phyloP scores from a whole-genome alignment of 1,284 basidiomycete genomes.

The Chondrostereum purpureum region DNA sequence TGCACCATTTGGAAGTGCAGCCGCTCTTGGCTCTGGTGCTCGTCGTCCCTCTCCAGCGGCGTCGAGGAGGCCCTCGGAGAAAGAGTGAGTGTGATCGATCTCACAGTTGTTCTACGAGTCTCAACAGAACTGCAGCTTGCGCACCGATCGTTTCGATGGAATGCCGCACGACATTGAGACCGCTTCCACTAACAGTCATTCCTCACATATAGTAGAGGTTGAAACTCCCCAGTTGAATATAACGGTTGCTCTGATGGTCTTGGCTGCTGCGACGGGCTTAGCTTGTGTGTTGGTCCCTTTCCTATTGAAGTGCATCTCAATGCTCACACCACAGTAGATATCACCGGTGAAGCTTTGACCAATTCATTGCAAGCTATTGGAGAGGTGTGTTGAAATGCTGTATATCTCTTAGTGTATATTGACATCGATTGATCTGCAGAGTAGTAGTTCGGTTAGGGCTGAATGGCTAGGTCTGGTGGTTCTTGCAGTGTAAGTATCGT shows the following conservation, averaged over 20 bases:
- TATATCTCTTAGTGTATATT: neutral
- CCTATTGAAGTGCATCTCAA: no score
- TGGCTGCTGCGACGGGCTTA: constrained; percentile 34
- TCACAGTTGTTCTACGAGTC: neutral
- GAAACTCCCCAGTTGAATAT: constrained; percentile 32
- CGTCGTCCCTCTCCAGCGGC: neutral
- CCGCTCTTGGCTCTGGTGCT: neutral
- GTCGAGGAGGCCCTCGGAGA: neutral
- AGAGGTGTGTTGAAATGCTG: neutral
- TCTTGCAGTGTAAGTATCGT: neutral
- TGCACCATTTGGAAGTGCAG: neutral
- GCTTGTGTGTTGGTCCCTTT: constrained; percentile 52
- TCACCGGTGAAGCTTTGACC: constrained; percentile 51
- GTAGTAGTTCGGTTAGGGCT: neutral
- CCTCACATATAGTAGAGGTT: no score
- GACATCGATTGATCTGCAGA: neutral
- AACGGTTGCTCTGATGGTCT: constrained; percentile 30
- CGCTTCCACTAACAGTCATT: constrained; percentile 15
- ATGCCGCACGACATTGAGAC: constrained; percentile 8
- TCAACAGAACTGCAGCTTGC: neutral
- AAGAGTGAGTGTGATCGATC: neutral
- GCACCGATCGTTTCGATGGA: neutral
- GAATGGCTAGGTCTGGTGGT: neutral
- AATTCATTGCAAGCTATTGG: constrained; percentile 17
- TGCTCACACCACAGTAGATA: no score